Evolutionary conservation across 306 rosid genomes (phyloP), one percentile per base, ranked within the genome.

Genomic region (Cicer yamashitae): DNA sequence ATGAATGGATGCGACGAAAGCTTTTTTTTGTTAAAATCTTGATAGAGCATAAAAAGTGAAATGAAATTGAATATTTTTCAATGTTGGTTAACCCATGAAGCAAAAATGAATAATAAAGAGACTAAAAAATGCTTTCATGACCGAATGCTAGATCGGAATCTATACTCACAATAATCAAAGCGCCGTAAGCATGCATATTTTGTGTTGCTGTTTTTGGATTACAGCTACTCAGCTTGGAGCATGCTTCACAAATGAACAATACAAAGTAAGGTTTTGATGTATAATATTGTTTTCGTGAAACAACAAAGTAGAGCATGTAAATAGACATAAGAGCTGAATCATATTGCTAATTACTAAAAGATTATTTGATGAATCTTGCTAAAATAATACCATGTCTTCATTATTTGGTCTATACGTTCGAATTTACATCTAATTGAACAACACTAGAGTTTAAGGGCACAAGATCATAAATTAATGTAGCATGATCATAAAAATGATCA

Each of bases 201-300:
- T 90, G 97, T 75, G 58, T 86, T 74, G 90, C 47, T 70, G 96
- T 90, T 8, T 85, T 86, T 76, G 89, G 82, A 87, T 85, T 88
- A 81, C 97, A 90, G 22, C 83, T 22, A 77, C 96, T 85, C 91
- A 92, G 82, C 82, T 57, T 77, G 87, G 90, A 87, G 92, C 97
- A 92, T 70, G 51, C 97, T 92, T 93, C 82, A 87, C 77, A 82
- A 74, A 82, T 62, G 77, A 79, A 77, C 73, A 84, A 74, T 37
- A 62, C 51, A 84, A 39, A 47, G 47, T 60, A 75, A 74, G 75
- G 20, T 61, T 56, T 38, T 60, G 25, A 77, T 15, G 37, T 3
- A 7, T 53, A 40, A 39, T 57, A 54, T 81, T 63, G 15, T 40
- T 74, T 43, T 48, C 78, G 51, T 15, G 56, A 70, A 76, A 39